Evolutionary conservation across 495 filamentous ascomycete genomes (phyloP).

Genomic region (Wilcoxina mikolae): DNA sequence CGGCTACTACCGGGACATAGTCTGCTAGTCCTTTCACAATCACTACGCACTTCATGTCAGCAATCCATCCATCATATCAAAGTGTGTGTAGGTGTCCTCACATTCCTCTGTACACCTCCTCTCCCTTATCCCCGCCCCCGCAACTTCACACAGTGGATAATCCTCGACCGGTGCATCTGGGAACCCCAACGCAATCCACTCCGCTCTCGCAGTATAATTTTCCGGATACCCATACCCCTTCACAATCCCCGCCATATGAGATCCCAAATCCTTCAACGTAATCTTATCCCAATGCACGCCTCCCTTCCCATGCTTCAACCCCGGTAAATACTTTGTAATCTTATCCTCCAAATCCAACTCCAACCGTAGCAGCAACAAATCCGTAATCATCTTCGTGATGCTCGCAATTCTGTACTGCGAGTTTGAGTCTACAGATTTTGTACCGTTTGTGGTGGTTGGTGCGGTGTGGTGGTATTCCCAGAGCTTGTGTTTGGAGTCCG

Average conservation of each 20-base stretch:
- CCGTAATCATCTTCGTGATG: slow-evolving; percentile 27
- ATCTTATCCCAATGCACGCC: slow-evolving; percentile 35
- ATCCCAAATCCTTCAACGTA: slow-evolving; percentile 35
- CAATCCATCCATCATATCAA: not conserved
- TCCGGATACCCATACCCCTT: slow-evolving; percentile 25
- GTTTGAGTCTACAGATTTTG: slow-evolving; percentile 16
- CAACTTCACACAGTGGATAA: slow-evolving; percentile 23
- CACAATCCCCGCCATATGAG: slow-evolving; percentile 34
- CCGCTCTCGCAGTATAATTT: slow-evolving; percentile 18
- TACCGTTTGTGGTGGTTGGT: slow-evolving; percentile 21
- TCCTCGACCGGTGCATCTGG: slow-evolving; percentile 11
- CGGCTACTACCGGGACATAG: slow-evolving; percentile 30
- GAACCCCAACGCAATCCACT: slow-evolving; percentile 26
- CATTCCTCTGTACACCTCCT: not conserved
- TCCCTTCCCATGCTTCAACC: slow-evolving; percentile 27
- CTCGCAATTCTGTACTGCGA: slow-evolving; percentile 30
- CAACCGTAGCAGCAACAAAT: slow-evolving; percentile 21
- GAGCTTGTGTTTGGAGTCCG: slow-evolving; percentile 9
- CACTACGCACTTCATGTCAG: not conserved
- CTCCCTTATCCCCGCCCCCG: slow-evolving; percentile 6
- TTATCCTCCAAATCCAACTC: slow-evolving; percentile 25
- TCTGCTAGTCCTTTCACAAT: slow-evolving; percentile 25
- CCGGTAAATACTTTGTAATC: slow-evolving; percentile 35
- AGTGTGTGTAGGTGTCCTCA: not conserved
- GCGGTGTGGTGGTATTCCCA: slow-evolving; percentile 30